A percentile compares a stretch with the other conserved stretches of the same genome.
Conservation (phyloP, 2,329 filamentous ascomycete species). For the Neoscytalidium dimidiatum region DNA sequence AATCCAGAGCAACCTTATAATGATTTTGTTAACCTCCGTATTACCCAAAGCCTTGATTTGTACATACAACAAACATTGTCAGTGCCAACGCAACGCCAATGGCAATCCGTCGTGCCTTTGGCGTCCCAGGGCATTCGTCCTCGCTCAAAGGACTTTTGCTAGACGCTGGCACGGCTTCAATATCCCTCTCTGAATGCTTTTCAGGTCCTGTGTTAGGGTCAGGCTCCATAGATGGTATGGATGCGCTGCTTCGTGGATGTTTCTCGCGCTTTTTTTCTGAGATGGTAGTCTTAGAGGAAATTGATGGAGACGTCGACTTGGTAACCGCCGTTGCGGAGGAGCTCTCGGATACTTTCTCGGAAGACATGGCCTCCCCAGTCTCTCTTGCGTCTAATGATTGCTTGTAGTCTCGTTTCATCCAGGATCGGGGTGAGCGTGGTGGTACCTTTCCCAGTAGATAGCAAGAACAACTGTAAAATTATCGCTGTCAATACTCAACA, state of each 20-base stretch:
- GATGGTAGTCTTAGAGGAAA: not conserved
- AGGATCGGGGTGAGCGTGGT: not conserved
- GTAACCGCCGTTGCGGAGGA: not conserved
- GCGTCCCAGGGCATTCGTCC: not conserved
- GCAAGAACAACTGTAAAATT: no score
- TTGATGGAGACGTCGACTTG: not conserved
- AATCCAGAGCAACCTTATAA: not conserved
- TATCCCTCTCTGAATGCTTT: not conserved
- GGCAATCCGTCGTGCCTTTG: not conserved
- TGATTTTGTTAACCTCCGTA: not conserved
- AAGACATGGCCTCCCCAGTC: no score
- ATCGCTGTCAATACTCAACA: no score
- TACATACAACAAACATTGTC: constrained; percentile 5
- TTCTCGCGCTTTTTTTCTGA: not conserved
- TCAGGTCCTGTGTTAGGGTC: not conserved
- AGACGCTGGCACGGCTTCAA: not conserved
- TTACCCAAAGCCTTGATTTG: not conserved
- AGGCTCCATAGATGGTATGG: not conserved
- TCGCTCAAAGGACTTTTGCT: not conserved
- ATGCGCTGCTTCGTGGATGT: not conserved
- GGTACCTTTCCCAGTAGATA: not conserved
- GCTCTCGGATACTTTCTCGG: not conserved
- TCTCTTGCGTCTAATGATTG: no score
- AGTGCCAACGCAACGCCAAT: not conserved
- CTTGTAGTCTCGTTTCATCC: no score